phyloP scores from a whole-genome alignment of 2,329 filamentous ascomycete genomes.

The Pseudocercospora crystallina region DNA sequence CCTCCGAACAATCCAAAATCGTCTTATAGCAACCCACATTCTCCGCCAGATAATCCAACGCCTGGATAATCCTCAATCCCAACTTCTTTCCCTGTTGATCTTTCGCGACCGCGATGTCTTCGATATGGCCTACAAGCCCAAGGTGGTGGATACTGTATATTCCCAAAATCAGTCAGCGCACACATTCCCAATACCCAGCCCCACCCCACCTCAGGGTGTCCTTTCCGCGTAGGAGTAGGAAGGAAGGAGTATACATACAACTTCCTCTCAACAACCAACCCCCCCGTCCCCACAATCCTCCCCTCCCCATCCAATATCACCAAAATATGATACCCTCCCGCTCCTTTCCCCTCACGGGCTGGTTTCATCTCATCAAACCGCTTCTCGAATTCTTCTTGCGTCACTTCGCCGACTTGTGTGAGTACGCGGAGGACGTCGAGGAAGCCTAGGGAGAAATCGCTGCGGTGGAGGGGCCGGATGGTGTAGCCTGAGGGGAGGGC shows the following conservation, averaged over 20 bases:
- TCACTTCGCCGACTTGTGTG: constrained; percentile 88
- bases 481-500: constrained; percentile 78
- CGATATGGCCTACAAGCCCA: constrained; percentile 88
- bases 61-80: constrained; percentile 87
- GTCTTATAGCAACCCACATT: constrained; percentile 94
- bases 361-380: constrained; percentile 77
- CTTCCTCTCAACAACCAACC: constrained; percentile 89
- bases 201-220: too few relatives aligned
- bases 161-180: too few relatives aligned
- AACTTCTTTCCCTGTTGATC: constrained; percentile 98
- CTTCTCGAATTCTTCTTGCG: constrained; percentile 69
- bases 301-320: constrained; percentile 74
- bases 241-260: constrained; percentile 60
- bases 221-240: too few relatives aligned
- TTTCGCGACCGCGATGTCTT: constrained; percentile 93
- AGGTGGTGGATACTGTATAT: constrained; percentile 71
- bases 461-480: constrained; percentile 74
- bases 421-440: constrained; percentile 88
- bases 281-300: constrained; percentile 84
- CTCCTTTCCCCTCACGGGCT: constrained; percentile 56
- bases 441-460: constrained; percentile 79
- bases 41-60: constrained; percentile 82
- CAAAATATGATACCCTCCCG: constrained; percentile 80
- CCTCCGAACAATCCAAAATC: constrained; percentile 93
- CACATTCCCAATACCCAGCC: background rate